These are phyloP conservation scores for Zancudomyces culisetae DNA, from an alignment of 371 early-diverging fungal species.

Conservation along the genomic window DNA sequence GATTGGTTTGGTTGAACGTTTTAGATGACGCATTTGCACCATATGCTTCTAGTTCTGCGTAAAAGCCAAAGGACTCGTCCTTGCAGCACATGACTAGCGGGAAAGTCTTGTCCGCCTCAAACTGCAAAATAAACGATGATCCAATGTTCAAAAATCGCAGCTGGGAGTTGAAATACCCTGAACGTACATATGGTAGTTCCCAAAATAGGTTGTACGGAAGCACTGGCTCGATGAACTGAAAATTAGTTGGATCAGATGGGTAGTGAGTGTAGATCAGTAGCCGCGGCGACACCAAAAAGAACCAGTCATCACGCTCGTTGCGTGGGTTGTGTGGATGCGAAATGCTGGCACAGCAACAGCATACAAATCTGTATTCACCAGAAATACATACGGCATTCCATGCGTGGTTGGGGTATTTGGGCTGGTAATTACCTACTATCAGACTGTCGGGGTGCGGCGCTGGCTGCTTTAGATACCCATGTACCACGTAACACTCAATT, in stretches of 20 bases:
- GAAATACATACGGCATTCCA: conserved; percentile 24
- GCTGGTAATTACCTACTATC: not conserved
- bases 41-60: conserved; percentile 26
- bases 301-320: conserved; percentile 17
- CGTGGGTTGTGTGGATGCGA: conserved; percentile 16
- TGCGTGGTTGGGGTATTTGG: conserved; percentile 15
- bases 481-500: conserved; percentile 18
- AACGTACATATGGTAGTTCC: conserved; percentile 26
- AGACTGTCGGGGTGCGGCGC: conserved; percentile 7
- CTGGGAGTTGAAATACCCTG: conserved; percentile 13
- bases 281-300: conserved; percentile 21
- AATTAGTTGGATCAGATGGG: conserved; percentile 6
- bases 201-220: conserved; percentile 22
- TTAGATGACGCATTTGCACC: conserved; percentile 13
- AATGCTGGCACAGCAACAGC: conserved; percentile 18
- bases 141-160: conserved; percentile 22
- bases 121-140: conserved; percentile 12
- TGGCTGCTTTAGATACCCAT: conserved; percentile 21
- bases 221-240: conserved; percentile 22
- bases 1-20: conserved; percentile 14
- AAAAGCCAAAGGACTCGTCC: conserved; percentile 13
- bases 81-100: conserved; percentile 20
- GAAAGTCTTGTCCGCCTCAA: conserved; percentile 13
- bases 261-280: conserved; percentile 23
- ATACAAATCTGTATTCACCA: conserved; percentile 24